phyloP scores from a whole-genome alignment of 768 basidiomycete genomes.

The Mycena floridula region DNA sequence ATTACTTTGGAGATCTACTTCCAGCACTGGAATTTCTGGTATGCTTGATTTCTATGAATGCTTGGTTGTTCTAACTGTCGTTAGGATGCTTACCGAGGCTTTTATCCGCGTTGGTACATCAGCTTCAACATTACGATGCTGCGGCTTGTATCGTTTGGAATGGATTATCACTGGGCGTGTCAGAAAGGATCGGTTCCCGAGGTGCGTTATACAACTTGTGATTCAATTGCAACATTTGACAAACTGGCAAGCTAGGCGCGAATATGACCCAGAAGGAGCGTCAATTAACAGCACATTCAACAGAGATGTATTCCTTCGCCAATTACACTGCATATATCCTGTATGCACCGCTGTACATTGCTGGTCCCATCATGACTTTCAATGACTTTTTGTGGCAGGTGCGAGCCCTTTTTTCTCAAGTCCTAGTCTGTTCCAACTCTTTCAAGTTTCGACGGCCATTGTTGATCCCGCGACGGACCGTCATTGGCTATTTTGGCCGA shows the following conservation, averaged over 20 bases:
- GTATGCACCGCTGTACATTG: slow-evolving; percentile 93
- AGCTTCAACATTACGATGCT: slow-evolving; percentile 96
- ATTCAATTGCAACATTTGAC: too few relatives aligned
- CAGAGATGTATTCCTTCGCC: slow-evolving; percentile 53
- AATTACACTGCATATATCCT: slow-evolving; percentile 83
- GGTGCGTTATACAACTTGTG: too few relatives aligned
- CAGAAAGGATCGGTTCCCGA: too few relatives aligned
- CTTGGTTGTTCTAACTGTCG: neutral
- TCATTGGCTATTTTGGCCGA: slow-evolving; percentile 57
- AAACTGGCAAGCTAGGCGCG: slow-evolving; percentile 5
- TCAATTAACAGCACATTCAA: slow-evolving; percentile 45
- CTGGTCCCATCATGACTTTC: slow-evolving; percentile 93
- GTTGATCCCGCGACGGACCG: slow-evolving; percentile 29
- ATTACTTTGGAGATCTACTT: slow-evolving; percentile 53
- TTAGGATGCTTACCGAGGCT: slow-evolving; percentile 63
- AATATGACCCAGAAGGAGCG: slow-evolving; percentile 54
- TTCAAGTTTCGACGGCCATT: slow-evolving; percentile 57
- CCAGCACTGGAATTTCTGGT: slow-evolving; percentile 57
- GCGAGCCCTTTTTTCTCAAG: slow-evolving; percentile 11
- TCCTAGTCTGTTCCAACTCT: too few relatives aligned
- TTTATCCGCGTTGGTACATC: slow-evolving; percentile 90
- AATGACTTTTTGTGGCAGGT: slow-evolving; percentile 97
- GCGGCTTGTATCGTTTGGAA: slow-evolving; percentile 84
- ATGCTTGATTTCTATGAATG: slow-evolving; percentile 16
- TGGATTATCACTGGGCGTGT: slow-evolving; percentile 96